Evolutionary conservation across 345 rosid genomes (phyloP), one percentile per base, ranked within the genome.

Genomic region (Gossypium ekmanianum): DNA sequence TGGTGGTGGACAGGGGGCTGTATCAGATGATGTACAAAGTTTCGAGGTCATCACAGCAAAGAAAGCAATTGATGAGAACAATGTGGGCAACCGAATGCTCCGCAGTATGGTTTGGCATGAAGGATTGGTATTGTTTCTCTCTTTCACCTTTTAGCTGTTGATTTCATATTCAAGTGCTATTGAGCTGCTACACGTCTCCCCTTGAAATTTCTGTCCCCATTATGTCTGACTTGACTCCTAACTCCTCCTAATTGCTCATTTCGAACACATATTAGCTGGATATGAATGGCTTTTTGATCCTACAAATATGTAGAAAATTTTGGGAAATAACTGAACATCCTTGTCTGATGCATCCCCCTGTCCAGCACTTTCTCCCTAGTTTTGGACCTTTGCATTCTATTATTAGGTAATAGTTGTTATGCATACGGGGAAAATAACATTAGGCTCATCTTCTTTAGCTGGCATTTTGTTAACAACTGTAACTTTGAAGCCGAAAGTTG

Each of bases 91-190:
- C 81, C 94, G 89, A 79, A 95, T 95, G 98, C 90, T 95, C 45
- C 94, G 97, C 75, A 95, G 57, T 82, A 95, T 93, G 99, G 99
- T 98, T 63, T 95, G 99, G 99, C 97, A 90, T 13, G 98, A 93
- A 88, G 99, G 99, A 86, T 89, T 71, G 98, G 99, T 95, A 89
- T 81, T 75, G 61, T 77, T 47, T 71, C 83, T 22, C 59, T 66
- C 84, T 63, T 83, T 0, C 22, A 34, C 22, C 56, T 18, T 11
- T 5, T 47, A 24, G 47, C 72, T 7, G 45, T 67, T 78, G 1
- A 61, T 20, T 48, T 68, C 47, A 3, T n/a, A 45, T 66, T 68
- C 12, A 41, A 69, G 73, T 76, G 51, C 65, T 78, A 5, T 74
- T 29, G 11, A 26, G 22, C 22, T 63, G 50, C 47, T 58, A 50